Evolutionary conservation across 768 basidiomycete species (phyloP).

Genomic region (Boletus huronensis): DNA sequence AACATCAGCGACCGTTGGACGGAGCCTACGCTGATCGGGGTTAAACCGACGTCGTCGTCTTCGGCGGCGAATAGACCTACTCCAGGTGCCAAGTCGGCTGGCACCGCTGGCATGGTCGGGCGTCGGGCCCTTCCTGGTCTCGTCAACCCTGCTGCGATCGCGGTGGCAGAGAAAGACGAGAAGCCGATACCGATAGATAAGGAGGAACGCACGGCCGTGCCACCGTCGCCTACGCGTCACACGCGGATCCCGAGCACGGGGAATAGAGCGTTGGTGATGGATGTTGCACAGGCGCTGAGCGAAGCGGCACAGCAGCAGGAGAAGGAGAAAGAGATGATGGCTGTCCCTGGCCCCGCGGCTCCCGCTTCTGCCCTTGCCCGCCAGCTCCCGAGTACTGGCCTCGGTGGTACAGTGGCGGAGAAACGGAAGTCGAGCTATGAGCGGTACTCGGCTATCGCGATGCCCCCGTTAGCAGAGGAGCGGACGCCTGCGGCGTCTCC

Average conservation of each 20-base stretch:
- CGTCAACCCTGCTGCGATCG: slow-evolving; percentile 9
- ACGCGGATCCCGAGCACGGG: slow-evolving; percentile 65
- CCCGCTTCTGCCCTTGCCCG: not conserved
- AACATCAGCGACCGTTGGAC: slow-evolving; percentile 33
- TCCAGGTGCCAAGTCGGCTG: slow-evolving; percentile 9
- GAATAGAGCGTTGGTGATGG: slow-evolving; percentile 71
- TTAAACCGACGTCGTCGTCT: slow-evolving; percentile 21
- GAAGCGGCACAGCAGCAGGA: slow-evolving; percentile 30
- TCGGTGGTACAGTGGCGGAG: slow-evolving; percentile 37
- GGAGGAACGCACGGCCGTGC: slow-evolving; percentile 9
- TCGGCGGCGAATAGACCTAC: not conserved
- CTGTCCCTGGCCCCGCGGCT: not conserved
- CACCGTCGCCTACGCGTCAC: slow-evolving; percentile 41
- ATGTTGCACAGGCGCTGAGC: slow-evolving; percentile 62
- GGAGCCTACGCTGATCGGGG: slow-evolving; percentile 31
- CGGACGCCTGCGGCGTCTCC: slow-evolving; percentile 56
- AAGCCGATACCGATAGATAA: slow-evolving; percentile 17
- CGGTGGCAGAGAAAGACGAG: slow-evolving; percentile 4
- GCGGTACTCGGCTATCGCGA: slow-evolving; percentile 54
- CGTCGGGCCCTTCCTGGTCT: slow-evolving; percentile 45
- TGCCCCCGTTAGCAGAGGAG: slow-evolving; percentile 70
- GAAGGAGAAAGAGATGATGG: not conserved
- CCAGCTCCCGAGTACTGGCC: slow-evolving; percentile 15
- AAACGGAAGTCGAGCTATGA: slow-evolving; percentile 67
- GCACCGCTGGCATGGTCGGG: slow-evolving; percentile 31